A percentile compares a stretch with the other conserved stretches of the same genome.
Conservation (phyloP, 345 rosid species). For the Salix viminalis region DNA sequence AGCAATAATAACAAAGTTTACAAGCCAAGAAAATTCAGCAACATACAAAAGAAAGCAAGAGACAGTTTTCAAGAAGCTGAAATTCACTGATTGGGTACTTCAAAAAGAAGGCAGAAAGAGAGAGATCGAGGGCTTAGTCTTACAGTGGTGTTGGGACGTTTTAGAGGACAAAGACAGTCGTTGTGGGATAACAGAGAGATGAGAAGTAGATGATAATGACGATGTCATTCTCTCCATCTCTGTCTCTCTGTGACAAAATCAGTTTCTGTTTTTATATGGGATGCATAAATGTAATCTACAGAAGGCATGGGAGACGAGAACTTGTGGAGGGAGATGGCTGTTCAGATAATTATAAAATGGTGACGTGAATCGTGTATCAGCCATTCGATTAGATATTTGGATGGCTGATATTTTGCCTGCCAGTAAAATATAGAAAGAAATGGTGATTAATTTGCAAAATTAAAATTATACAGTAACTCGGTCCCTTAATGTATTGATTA, state of each 20-base stretch:
- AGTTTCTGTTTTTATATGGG: too few relatives aligned
- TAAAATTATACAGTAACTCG: too few relatives aligned
- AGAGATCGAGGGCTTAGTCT: constrained; percentile 10
- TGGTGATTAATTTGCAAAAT: too few relatives aligned
- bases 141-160: constrained; percentile 22
- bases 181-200: constrained; percentile 28
- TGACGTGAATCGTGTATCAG: too few relatives aligned
- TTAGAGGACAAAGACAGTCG: constrained; percentile 20
- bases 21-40: background rate
- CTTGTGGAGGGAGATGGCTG: too few relatives aligned
- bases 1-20: background rate
- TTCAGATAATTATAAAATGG: too few relatives aligned
- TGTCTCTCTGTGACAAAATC: background rate
- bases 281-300: too few relatives aligned
- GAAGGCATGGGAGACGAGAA: too few relatives aligned
- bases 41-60: background rate
- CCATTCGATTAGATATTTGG: too few relatives aligned
- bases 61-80: background rate
- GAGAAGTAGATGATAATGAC: constrained; percentile 25
- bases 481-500: too few relatives aligned
- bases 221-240: constrained; percentile 11
- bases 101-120: background rate
- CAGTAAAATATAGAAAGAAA: too few relatives aligned
- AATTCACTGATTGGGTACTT: background rate
- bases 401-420: too few relatives aligned